phyloP scores from a whole-genome alignment of 2,329 filamentous ascomycete genomes.

The Graphium sp. region DNA sequence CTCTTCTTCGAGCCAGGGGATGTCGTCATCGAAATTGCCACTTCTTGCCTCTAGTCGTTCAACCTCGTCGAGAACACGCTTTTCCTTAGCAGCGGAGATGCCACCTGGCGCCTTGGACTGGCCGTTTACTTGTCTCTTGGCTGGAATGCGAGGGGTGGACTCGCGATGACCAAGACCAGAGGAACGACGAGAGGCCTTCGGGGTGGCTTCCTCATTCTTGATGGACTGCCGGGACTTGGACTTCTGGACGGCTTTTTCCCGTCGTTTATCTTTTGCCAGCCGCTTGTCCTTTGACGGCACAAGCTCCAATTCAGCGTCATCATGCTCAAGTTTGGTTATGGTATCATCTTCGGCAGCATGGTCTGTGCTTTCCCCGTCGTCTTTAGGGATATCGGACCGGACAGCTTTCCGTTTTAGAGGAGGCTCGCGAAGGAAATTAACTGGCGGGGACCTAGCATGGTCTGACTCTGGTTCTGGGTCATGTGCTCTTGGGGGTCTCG shows the following conservation, averaged over 20 bases:
- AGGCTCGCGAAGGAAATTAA: no score
- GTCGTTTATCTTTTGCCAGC: no score
- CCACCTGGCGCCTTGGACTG: constrained; percentile 37
- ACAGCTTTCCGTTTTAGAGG: no score
- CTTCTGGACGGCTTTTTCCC: constrained; percentile 9
- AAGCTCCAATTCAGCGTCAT: no score
- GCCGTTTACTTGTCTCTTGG: constrained; percentile 45
- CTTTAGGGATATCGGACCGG: no score
- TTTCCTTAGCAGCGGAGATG: constrained; percentile 21
- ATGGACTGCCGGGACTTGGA: constrained; percentile 35
- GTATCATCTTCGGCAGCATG: constrained; percentile 9
- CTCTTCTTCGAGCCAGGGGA: constrained; percentile 25
- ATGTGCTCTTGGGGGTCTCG: constrained; percentile 21
- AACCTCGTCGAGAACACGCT: constrained; percentile 16
- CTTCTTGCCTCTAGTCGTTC: constrained; percentile 28
- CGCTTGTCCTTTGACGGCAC: no score
- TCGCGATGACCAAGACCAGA: constrained; percentile 32
- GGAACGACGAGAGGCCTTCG: constrained; percentile 31
- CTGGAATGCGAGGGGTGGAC: constrained; percentile 27
- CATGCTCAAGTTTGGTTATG: constrained; percentile 16
- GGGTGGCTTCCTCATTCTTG: constrained; percentile 26
- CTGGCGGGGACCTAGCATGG: constrained; percentile 3
- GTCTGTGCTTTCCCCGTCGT: no score
- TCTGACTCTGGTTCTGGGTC: constrained; percentile 3
- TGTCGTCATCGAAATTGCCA: constrained; percentile 7